Conservation (phyloP, 257 asterid species). For the Solanum etuberosum region DNA sequence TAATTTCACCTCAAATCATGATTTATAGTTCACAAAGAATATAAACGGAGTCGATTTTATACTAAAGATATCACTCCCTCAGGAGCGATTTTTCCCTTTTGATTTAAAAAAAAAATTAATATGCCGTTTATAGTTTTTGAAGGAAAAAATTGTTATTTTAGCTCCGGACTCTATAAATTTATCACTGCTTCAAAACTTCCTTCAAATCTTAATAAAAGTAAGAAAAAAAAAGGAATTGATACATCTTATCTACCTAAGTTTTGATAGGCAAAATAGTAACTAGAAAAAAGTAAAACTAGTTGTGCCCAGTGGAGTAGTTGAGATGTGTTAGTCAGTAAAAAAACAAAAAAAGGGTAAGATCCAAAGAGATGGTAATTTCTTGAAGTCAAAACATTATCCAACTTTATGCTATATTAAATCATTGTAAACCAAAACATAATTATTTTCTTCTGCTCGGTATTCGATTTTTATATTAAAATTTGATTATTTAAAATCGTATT, state of each 20-base stretch:
- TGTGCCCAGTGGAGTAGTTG: neutral
- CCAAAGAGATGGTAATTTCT: neutral
- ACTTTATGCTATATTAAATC: neutral
- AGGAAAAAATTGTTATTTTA: no score
- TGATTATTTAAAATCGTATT: no score
- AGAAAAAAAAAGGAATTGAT: neutral
- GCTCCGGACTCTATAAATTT: no score
- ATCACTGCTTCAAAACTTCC: neutral
- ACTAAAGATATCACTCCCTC: no score
- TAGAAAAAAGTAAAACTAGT: neutral
- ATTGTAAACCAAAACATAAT: neutral
- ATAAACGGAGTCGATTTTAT: no score
- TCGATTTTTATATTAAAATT: accelerated
- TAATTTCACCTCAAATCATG: neutral
- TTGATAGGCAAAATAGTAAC: neutral
- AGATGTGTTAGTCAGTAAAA: neutral
- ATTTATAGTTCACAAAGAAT: no score
- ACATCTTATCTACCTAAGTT: neutral
- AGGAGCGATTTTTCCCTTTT: no score
- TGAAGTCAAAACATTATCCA: neutral
- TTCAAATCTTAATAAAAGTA: neutral
- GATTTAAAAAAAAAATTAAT: no score
- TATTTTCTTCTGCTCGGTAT: no score
- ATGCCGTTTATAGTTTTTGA: no score
- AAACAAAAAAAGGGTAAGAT: neutral